phyloP scores from a whole-genome alignment of 495 filamentous ascomycete genomes.

The Amniculicola lignicola region DNA sequence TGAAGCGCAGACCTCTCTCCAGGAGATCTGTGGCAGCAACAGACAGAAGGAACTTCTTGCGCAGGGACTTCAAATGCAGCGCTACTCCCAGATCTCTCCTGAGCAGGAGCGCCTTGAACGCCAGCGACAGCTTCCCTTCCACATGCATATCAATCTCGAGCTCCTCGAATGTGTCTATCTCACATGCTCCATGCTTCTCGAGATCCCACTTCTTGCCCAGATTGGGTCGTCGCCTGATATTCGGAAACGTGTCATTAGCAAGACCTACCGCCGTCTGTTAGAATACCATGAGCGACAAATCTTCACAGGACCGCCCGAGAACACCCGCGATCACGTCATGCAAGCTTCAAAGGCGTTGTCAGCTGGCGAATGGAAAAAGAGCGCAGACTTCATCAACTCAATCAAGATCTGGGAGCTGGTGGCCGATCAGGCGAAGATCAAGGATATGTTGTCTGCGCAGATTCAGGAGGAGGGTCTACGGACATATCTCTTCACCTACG shows the following conservation, averaged over 20 bases:
- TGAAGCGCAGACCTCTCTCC: conserved; percentile 91
- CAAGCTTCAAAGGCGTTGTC: conserved; percentile 95
- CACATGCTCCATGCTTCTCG: conserved; percentile 96
- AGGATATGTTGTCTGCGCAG: conserved; percentile 92
- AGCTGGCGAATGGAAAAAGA: conserved; percentile 97
- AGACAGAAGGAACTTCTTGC: conserved; percentile 96
- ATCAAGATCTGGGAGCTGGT: conserved; percentile 99
- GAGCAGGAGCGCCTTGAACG: conserved; percentile 96
- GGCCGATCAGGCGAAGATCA: conserved; percentile 82
- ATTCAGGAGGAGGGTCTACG: conserved; percentile 97
- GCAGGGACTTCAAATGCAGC: conserved; percentile 96
- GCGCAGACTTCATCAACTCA: conserved; percentile 81
- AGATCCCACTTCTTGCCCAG: conserved; percentile 95
- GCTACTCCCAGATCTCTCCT: conserved; percentile 88
- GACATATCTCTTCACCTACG: conserved; percentile 99
- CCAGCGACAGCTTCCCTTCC: conserved; percentile 95
- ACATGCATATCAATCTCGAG: conserved; percentile 99
- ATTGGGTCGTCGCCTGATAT: conserved; percentile 94
- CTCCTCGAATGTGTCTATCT: conserved; percentile 97
- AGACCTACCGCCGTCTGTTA: conserved; percentile 97
- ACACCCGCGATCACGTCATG: conserved; percentile 98
- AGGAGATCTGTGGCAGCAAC: conserved; percentile 96
- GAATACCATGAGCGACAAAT: conserved; percentile 99
- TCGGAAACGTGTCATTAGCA: conserved; percentile 97
- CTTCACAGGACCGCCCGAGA: conserved; percentile 96